Base-by-base conservation (phyloP, 805 yeast species). In the Spathaspora boniae region DNA sequence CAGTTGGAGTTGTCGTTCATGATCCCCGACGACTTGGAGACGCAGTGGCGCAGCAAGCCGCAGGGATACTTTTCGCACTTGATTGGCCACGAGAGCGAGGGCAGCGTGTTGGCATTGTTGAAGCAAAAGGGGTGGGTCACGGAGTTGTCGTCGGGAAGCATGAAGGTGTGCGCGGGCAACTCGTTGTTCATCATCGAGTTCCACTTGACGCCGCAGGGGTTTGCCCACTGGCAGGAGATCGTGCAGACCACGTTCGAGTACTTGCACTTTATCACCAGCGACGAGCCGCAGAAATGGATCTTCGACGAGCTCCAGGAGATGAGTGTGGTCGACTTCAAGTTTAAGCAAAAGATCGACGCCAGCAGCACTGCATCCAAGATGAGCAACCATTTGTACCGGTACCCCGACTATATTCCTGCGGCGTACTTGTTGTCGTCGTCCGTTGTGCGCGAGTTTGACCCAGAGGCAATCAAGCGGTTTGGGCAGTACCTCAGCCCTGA, bases 11-110 rank as follows among this genome's bases (percentile, higher is more conserved):
- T 93, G 9, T 57, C 75, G 2, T 93, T 93, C 58, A 67, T 74
- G 34, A 75, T 85, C 9, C 96, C 96, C 2, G 88, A 85, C 51
- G 80, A 81, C 45, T 74, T 75, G 34, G 74, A 72, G 17, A 56
- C 63, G 33, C 42, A 56, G 16, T 85, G 89, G 85, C 72, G 74
- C 36, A 70, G 73, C 16, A 78, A 78, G 46, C 95, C 97, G 0
- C 70, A 76, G 5, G 76, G 72, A 37, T 84, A 87, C 58, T 73
- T 66, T 45, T 76, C 89, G 15, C 97, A 93, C 56, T 66, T 93
- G 35, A 63, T 91, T 31, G 98, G 98, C 26, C 98, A 91, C 58
- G 98, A 91, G 62, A 85, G 93, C 31, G 71, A 80, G 32, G 98
- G 98, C 2, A 87, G 96, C 2, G 56, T 91, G 14, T 67, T 87